These are phyloP conservation scores for Lachnellula subtilissima DNA, from an alignment of 2,329 filamentous ascomycete genomes.

Conservation along the genomic window DNA sequence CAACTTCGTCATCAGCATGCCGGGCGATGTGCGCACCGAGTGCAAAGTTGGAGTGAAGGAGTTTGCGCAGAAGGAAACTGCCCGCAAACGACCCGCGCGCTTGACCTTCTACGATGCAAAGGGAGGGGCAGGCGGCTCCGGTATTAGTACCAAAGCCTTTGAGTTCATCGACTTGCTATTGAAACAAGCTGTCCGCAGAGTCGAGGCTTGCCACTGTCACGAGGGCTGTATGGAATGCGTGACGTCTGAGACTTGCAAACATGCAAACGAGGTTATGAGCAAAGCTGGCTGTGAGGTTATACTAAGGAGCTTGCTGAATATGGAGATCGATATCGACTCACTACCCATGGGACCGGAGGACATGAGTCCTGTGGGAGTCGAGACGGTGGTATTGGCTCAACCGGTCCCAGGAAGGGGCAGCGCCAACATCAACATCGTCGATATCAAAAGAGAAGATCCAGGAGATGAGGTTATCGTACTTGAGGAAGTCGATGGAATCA, in stretches of 20 bases:
- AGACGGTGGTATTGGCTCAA: constrained; percentile 73
- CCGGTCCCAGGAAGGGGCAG: constrained; percentile 45
- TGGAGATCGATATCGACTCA: constrained; percentile 76
- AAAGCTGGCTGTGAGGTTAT: constrained; percentile 84
- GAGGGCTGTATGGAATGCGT: constrained; percentile 89
- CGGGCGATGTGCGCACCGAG: constrained; percentile 88
- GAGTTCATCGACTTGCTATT: constrained; percentile 83
- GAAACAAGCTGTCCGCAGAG: constrained; percentile 66
- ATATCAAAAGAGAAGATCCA: constrained; percentile 25
- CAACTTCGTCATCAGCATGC: constrained; percentile 83
- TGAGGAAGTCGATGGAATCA: neutral
- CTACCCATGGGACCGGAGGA: constrained; percentile 81
- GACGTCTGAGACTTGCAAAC: constrained; percentile 75
- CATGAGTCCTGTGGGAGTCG: constrained; percentile 63
- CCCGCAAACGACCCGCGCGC: constrained; percentile 77
- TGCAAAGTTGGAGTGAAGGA: constrained; percentile 89
- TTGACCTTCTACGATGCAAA: constrained; percentile 95
- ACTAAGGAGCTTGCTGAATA: constrained; percentile 67
- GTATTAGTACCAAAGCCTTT: constrained; percentile 89
- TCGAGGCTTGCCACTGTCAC: constrained; percentile 70
- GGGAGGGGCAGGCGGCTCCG: constrained; percentile 75
- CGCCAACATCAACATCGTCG: constrained; percentile 16
- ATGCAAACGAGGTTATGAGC: constrained; percentile 88
- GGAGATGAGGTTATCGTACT: constrained; percentile 18
- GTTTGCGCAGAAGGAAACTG: constrained; percentile 64